Conservation (phyloP, 345 rosid species). For the Euphorbia pulcherrima region DNA sequence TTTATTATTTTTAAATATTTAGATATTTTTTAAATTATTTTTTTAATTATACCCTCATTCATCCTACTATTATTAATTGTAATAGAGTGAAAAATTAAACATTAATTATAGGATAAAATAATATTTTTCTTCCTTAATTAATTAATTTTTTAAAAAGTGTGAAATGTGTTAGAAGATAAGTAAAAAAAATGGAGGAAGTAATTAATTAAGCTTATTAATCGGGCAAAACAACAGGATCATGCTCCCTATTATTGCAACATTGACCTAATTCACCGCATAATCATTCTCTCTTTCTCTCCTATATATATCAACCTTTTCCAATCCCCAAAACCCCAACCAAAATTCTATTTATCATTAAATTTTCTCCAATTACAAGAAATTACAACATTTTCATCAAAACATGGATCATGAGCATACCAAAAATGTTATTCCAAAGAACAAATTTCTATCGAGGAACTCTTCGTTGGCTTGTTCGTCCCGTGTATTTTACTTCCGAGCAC, state of each 20-base stretch:
- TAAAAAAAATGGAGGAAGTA: no score
- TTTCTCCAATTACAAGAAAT: neutral
- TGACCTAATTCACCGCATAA: slow-evolving; percentile 23
- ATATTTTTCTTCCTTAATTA: no score
- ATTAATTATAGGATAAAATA: no score
- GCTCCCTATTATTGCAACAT: slow-evolving; percentile 24
- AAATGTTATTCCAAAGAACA: slow-evolving; percentile 10
- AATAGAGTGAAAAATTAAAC: no score
- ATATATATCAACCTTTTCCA: neutral
- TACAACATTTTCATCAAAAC: neutral
- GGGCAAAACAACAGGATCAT: slow-evolving; percentile 21
- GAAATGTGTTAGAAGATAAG: no score
- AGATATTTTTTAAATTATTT: no score
- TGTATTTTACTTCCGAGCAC: slow-evolving; percentile 16
- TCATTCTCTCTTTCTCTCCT: neutral
- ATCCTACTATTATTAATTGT: no score
- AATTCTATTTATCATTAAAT: neutral
- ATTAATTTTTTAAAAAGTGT: no score
- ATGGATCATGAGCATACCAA: slow-evolving; percentile 30
- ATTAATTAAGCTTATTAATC: neutral
- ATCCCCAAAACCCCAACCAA: neutral
- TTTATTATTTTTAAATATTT: no score
- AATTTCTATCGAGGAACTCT: slow-evolving; percentile 32
- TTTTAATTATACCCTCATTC: no score
- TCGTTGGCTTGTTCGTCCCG: slow-evolving; percentile 31